A percentile compares a stretch with the other conserved stretches of the same genome.
Conservation (phyloP, 257 asterid species). For the Penstemon davidsonii region DNA sequence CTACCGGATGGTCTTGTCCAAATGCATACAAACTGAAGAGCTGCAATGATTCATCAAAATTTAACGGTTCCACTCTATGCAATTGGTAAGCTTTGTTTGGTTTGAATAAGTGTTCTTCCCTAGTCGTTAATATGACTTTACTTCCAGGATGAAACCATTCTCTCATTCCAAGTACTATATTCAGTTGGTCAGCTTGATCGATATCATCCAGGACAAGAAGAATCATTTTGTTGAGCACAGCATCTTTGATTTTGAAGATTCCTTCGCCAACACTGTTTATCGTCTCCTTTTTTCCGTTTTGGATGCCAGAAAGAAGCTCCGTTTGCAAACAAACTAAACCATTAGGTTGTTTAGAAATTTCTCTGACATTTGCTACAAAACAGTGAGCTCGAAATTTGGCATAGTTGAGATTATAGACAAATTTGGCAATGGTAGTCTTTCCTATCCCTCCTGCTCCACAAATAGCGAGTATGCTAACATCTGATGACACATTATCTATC, state of each 20-base stretch:
- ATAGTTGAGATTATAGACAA: constrained; percentile 14
- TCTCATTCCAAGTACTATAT: background rate
- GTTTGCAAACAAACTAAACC: constrained; percentile 12
- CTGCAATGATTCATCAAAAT: background rate
- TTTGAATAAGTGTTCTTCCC: background rate
- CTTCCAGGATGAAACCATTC: constrained; percentile 16
- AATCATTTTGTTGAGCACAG: constrained; percentile 20
- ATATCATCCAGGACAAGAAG: constrained; percentile 19
- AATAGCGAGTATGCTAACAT: constrained; percentile 24
- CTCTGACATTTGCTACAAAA: constrained; percentile 28
- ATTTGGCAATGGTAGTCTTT: constrained; percentile 26
- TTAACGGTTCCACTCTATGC: background rate
- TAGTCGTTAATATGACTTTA: constrained; percentile 22
- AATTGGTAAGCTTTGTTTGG: background rate
- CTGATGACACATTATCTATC: constrained; percentile 6
- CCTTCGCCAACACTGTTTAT: constrained; percentile 10
- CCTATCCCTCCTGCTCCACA: constrained; percentile 33
- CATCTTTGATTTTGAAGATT: background rate
- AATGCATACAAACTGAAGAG: constrained; percentile 1
- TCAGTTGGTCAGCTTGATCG: background rate
- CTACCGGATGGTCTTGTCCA: background rate
- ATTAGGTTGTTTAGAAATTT: constrained; percentile 4
- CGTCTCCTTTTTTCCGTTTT: constrained; percentile 10
- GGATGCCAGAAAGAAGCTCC: constrained; percentile 9
- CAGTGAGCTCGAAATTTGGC: constrained; percentile 16